Percentiles rank a stretch among this genome's conserved stretches.
phyloP scores from a whole-genome alignment of 495 filamentous ascomycete species.

The Terfezia claveryi region DNA sequence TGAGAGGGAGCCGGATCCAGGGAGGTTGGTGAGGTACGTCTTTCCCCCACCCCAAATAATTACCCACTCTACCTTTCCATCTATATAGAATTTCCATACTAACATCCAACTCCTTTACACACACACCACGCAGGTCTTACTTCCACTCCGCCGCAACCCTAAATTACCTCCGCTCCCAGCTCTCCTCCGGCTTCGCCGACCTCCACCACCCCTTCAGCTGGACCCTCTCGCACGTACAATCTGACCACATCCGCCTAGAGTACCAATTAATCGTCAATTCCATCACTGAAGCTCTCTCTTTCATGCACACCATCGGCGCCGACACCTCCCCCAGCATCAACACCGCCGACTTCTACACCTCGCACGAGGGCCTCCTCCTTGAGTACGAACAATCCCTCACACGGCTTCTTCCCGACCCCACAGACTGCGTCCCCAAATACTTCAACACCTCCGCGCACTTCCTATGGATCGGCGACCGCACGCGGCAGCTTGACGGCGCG shows the following conservation, averaged over 20 bases:
- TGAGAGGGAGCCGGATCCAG: constrained; percentile 57
- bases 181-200: constrained; percentile 79
- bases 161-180: constrained; percentile 68
- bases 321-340: constrained; percentile 65
- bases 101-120: not conserved
- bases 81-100: not conserved
- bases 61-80: not conserved
- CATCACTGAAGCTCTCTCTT: constrained; percentile 74
- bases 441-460: constrained; percentile 93
- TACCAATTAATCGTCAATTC: constrained; percentile 65
- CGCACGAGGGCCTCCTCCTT: constrained; percentile 80
- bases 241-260: constrained; percentile 56
- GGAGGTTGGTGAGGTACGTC: constrained; percentile 45
- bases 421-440: constrained; percentile 24
- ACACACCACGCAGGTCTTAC: constrained; percentile 39
- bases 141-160: constrained; percentile 85
- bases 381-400: constrained; percentile 87
- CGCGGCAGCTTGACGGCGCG: constrained; percentile 70
- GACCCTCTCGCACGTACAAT: constrained; percentile 80
- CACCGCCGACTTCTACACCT: constrained; percentile 88
- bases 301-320: constrained; percentile 89
- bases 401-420: constrained; percentile 45
- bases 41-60: not conserved
- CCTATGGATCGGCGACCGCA: constrained; percentile 94
- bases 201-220: constrained; percentile 85